Percentiles rank a stretch among this genome's conserved stretches.
phyloP scores from a whole-genome alignment of 441 rosid genomes.

The Flueggea neowawraea region DNA sequence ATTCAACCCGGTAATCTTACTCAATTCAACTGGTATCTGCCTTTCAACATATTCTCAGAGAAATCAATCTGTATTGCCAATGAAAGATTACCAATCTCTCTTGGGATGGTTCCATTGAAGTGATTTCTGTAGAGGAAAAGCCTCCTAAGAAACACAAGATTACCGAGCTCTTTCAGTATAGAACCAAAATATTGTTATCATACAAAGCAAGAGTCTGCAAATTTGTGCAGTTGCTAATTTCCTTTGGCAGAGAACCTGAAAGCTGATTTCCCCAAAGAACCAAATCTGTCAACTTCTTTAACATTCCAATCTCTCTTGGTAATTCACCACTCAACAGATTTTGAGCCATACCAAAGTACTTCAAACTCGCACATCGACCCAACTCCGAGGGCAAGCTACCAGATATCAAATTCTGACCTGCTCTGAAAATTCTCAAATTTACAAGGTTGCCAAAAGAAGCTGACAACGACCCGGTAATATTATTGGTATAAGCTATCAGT shows the following conservation, averaged over 20 bases:
- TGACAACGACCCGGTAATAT: constrained; percentile 71
- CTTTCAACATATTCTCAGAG: constrained; percentile 76
- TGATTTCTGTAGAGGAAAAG: constrained; percentile 73
- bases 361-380: constrained; percentile 65
- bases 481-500: constrained; percentile 70
- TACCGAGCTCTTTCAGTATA: constrained; percentile 69
- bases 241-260: constrained; percentile 70
- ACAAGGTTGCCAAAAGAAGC: constrained; percentile 67
- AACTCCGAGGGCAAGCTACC: constrained; percentile 76
- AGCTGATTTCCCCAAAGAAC: constrained; percentile 76
- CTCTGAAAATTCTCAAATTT: constrained; percentile 57
- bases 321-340: constrained; percentile 61
- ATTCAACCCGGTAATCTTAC: constrained; percentile 49
- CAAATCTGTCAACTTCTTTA: constrained; percentile 53
- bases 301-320: constrained; percentile 77
- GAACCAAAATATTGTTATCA: constrained; percentile 62
- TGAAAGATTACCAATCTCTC: constrained; percentile 76
- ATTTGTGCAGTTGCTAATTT: constrained; percentile 67
- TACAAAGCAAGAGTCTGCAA: constrained; percentile 68
- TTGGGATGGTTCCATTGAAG: constrained; percentile 78
- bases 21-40: constrained; percentile 69
- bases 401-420: constrained; percentile 86
- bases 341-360: constrained; percentile 86
- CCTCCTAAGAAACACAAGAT: constrained; percentile 38
- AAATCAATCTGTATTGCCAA: constrained; percentile 69